Percentiles rank a stretch among this genome's conserved stretches.
Evolutionary conservation across 371 early-diverging fungal species (phyloP).

Genomic region (Thermomucor indicae-seudaticae): DNA sequence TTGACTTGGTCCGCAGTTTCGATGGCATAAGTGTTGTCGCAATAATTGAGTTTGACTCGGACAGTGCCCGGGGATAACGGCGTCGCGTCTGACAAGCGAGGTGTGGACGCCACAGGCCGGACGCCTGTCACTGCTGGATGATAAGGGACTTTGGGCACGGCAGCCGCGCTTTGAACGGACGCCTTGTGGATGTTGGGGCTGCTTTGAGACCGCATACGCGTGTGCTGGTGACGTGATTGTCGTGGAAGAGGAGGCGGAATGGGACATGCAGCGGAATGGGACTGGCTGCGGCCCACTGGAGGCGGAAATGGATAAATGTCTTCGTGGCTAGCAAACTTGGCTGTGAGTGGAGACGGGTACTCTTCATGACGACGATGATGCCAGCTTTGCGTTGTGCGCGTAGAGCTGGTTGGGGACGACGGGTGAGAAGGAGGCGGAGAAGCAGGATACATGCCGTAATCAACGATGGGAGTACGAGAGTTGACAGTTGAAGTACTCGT

Average conservation of each 20-base stretch:
- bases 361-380: constrained; percentile 34
- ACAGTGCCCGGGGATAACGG: constrained; percentile 24
- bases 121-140: constrained; percentile 9
- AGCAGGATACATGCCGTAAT: constrained; percentile 46
- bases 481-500: constrained; percentile 19
- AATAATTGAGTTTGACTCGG: constrained; percentile 85
- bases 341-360: constrained; percentile 31
- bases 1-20: constrained; percentile 69
- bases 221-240: constrained; percentile 23
- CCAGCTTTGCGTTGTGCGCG: constrained; percentile 34
- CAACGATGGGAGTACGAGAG: constrained; percentile 9
- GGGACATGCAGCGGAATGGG: constrained; percentile 27
- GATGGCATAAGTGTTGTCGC: constrained; percentile 82
- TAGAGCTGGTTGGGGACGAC: constrained; percentile 53
- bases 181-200: constrained; percentile 60
- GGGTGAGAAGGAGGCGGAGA: constrained; percentile 63
- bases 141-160: not conserved
- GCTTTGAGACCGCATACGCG: constrained; percentile 61
- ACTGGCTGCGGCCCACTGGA: constrained; percentile 38
- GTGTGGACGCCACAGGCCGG: constrained; percentile 29
- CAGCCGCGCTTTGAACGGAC: constrained; percentile 12
- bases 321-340: too few species aligned
- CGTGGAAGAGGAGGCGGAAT: constrained; percentile 5
- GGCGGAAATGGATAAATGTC: constrained; percentile 18
- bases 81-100: constrained; percentile 10